These are phyloP conservation scores for Theileria annulata DNA, from an alignment of 169 alveolate species.

Conservation along the genomic window DNA sequence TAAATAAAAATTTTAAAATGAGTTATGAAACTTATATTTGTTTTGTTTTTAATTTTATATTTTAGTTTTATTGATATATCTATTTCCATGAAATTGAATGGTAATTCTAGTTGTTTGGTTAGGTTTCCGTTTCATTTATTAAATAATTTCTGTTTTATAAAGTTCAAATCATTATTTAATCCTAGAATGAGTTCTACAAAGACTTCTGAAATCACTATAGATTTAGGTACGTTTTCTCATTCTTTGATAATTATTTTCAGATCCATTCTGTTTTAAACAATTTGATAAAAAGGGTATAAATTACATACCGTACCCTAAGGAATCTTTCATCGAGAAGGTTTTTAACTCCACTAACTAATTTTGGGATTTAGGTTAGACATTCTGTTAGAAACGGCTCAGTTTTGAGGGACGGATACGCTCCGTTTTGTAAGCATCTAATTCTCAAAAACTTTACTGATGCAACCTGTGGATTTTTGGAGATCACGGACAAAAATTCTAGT, in stretches of 20 bases:
- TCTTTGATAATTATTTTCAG: slow-evolving; percentile 18
- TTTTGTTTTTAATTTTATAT: not conserved
- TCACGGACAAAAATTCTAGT: slow-evolving; percentile 87
- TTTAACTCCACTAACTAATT: not conserved
- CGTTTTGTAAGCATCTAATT: slow-evolving; percentile 96
- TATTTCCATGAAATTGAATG: not conserved
- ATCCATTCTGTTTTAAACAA: slow-evolving; percentile 75
- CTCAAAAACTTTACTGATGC: slow-evolving; percentile 93
- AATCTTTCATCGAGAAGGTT: slow-evolving; percentile 68
- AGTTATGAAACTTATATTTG: slow-evolving; percentile 4
- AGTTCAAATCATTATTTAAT: not conserved
- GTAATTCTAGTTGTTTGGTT: not conserved
- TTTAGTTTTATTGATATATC: not conserved
- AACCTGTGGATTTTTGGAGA: slow-evolving; percentile 80
- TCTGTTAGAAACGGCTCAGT: slow-evolving; percentile 23
- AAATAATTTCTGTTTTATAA: not conserved
- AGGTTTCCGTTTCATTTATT: slow-evolving; percentile 1
- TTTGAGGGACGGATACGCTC: slow-evolving; percentile 92
- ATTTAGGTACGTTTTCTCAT: not conserved
- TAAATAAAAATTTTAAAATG: not conserved
- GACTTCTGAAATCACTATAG: not conserved
- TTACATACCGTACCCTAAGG: slow-evolving; percentile 72
- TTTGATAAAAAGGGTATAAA: slow-evolving; percentile 67
- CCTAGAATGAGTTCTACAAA: not conserved
- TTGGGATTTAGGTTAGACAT: slow-evolving; percentile 51